Evolutionary conservation across 352 stramenopile genomes (phyloP).

Genomic region (Globisporangium spiculum): DNA sequence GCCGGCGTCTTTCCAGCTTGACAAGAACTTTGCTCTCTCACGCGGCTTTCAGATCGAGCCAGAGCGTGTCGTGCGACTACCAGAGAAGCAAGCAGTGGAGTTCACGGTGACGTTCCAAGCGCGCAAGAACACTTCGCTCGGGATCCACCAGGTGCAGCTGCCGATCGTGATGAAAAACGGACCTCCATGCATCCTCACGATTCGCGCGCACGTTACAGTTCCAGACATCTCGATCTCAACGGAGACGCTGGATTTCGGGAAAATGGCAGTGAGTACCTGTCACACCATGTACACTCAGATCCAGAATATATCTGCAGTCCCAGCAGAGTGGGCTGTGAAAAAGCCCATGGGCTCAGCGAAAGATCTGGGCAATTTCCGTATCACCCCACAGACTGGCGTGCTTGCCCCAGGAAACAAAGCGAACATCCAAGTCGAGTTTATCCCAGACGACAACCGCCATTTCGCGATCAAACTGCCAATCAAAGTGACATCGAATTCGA

Average conservation of each 20-base stretch:
- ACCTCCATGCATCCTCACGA: constrained; percentile 77
- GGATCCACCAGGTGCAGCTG: constrained; percentile 74
- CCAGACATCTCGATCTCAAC: constrained; percentile 85
- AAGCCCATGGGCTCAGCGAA: constrained; percentile 80
- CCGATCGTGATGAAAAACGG: constrained; percentile 90
- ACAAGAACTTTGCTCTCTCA: constrained; percentile 89
- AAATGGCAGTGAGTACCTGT: constrained; percentile 83
- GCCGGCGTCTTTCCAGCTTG: constrained; percentile 86
- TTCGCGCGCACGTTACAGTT: constrained; percentile 89
- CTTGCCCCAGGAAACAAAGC: constrained; percentile 71
- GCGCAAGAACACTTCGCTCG: constrained; percentile 81
- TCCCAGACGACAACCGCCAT: constrained; percentile 74
- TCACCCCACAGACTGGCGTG: constrained; percentile 69
- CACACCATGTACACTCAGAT: constrained; percentile 90
- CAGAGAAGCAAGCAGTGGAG: constrained; percentile 85
- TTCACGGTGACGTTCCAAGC: constrained; percentile 92
- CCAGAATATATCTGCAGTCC: constrained; percentile 87
- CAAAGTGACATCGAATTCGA: constrained; percentile 81
- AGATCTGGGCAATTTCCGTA: constrained; percentile 80
- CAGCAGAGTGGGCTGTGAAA: constrained; percentile 90
- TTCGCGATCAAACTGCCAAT: constrained; percentile 86
- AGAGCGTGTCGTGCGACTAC: constrained; percentile 90
- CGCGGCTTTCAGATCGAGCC: constrained; percentile 92
- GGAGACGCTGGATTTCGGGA: constrained; percentile 89
- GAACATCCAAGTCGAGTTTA: constrained; percentile 91